Percentiles rank a stretch among this genome's conserved stretches.
phyloP scores from a whole-genome alignment of 2,329 filamentous ascomycete species.

The Cladobotryum mycophilum region DNA sequence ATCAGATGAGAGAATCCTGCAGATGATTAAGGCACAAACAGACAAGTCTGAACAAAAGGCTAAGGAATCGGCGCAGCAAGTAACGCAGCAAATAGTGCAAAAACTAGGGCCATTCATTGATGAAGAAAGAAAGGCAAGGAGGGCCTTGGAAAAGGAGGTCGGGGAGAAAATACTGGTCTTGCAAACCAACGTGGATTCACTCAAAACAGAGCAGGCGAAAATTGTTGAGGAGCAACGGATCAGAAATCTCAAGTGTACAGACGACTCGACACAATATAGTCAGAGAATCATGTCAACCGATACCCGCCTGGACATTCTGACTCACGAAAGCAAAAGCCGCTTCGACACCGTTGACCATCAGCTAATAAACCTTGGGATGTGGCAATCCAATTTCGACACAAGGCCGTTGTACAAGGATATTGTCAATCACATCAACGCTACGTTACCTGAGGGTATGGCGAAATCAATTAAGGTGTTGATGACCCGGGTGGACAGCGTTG shows the following conservation, averaged over 20 bases:
- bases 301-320: background rate
- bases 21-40: too few species aligned
- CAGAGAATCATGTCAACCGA: background rate
- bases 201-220: background rate
- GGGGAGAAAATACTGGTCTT: conserved; percentile 2
- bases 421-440: conserved; percentile 28
- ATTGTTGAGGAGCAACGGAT: conserved; percentile 19
- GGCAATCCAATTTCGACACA: conserved; percentile 44
- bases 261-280: conserved; percentile 27
- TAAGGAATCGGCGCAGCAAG: too few species aligned
- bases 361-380: conserved; percentile 35
- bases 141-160: conserved; percentile 11
- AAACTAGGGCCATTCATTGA: conserved; percentile 18
- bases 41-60: too few species aligned
- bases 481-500: background rate
- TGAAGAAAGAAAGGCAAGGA: conserved; percentile 13
- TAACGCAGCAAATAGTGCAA: too few species aligned
- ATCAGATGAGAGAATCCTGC: too few species aligned
- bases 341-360: background rate
- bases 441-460: conserved; percentile 17
- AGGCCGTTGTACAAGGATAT: conserved; percentile 36
- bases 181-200: conserved; percentile 1
- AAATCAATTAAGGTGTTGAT: conserved; percentile 17
- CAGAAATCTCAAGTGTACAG: conserved; percentile 2
- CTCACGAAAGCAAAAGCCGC: background rate